Evolutionary conservation across 176 grass and related monocot species (phyloP), one percentile per base, ranked within the genome.

Genomic region (Otatea glauca): DNA sequence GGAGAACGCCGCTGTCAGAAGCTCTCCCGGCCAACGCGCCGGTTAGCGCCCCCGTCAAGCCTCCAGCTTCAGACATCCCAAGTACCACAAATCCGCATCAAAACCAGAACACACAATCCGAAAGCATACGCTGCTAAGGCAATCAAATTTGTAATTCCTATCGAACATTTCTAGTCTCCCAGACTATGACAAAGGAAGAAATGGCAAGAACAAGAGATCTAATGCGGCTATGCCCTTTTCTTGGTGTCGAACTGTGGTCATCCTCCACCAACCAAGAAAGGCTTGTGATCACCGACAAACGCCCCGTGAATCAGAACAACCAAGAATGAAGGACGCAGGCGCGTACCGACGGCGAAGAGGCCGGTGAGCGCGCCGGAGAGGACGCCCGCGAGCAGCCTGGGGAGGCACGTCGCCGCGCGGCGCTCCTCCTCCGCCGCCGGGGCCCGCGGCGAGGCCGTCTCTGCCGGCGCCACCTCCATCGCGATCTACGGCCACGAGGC

Each of bases 1-100:
- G 91, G 61, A 97, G 70, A 21, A 97, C 64, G 59, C 91, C 94
- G 65, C 82, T 88, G 82, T 97, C 89, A 8, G 94, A 97, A 17
- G 89, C 82, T 47, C 94, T 82, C 56, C 94, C 94, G 7, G 94
- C 89, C 83, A 97, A 88, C 34, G 94, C 91, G 81, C 94, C 91
- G 27, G 94, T 93, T 77, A 97, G 80, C 17, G 94, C 94, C 70
- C 94, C 94, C 37, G 94, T 93, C 66, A 97, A 75, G 64, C 91
- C 91, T 64, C 94, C 94, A 49, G 91, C 91, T 97, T 68, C 81
- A 86, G 13, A 65, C 71, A 81, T 20, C 41, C 65, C 41, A 72
- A 55, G 54, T 15, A 48, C 6, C 23, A 89, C 38, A 18, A 82
- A 67, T 48, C 51, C 24, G 35, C 75, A 37, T 81, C 80, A 88